A percentile compares a stretch with the other conserved stretches of the same genome.
Conservation (phyloP, 768 basidiomycete species). For the Pholiota microspora region DNA sequence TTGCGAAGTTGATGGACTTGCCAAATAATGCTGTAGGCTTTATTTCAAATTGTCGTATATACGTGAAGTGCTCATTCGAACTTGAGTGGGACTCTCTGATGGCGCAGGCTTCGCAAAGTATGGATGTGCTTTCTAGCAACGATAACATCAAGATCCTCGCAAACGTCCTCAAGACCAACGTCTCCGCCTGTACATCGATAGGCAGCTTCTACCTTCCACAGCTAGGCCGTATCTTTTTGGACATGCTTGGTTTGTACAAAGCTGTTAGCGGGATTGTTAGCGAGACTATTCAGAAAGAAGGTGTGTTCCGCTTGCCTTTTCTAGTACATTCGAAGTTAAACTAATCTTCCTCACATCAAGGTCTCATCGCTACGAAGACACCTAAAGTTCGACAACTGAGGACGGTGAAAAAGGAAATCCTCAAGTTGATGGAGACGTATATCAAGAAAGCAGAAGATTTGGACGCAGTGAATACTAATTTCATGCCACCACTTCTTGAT, state of each 20-base stretch:
- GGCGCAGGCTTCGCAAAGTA: conserved; percentile 89
- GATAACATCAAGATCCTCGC: conserved; percentile 97
- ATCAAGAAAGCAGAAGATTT: conserved; percentile 97
- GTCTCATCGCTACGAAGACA: conserved; percentile 91
- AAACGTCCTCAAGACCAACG: conserved; percentile 98
- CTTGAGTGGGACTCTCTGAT: conserved; percentile 96
- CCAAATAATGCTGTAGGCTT: conserved; percentile 89
- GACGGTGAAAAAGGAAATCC: conserved; percentile 97
- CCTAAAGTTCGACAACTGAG: conserved; percentile 92
- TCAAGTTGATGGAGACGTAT: conserved; percentile 97
- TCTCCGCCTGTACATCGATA: conserved; percentile 95
- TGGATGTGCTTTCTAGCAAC: conserved; percentile 85
- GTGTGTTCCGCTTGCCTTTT: conserved; percentile 34
- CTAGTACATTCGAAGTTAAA: conserved; percentile 8
- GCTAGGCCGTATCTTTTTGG: conserved; percentile 91
- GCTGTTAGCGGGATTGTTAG: conserved; percentile 97
- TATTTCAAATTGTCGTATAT: not conserved
- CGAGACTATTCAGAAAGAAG: conserved; percentile 84
- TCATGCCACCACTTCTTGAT: conserved; percentile 94
- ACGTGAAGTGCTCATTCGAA: conserved; percentile 6
- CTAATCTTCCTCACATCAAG: conserved; percentile 41
- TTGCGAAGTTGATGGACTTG: conserved; percentile 93
- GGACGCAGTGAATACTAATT: conserved; percentile 85
- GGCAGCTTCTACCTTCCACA: conserved; percentile 98
- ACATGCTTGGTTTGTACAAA: conserved; percentile 97